Evolutionary conservation across 352 stramenopile species (phyloP), one percentile per base, ranked within the genome.

Genomic region (Phytopythium delawarense): DNA sequence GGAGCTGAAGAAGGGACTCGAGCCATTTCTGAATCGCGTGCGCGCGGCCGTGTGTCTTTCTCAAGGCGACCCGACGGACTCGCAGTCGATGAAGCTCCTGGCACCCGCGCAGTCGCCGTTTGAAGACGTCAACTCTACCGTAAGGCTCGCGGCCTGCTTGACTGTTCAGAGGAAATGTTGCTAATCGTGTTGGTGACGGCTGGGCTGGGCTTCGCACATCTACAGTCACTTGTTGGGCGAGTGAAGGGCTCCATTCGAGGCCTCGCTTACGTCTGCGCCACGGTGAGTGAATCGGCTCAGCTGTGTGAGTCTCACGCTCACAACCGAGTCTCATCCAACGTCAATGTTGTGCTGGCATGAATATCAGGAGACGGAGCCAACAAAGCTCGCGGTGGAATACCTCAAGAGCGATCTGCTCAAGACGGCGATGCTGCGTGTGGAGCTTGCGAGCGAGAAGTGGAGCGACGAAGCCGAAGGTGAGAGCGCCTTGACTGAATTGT

Each of bases 321-420:
- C 30, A 20, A 20, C 9, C 8, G 16, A 37, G 21, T 35, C 5
- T 3, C 2, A 20, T 37, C n/a, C 18, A 59, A 11, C 20, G 13
- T 23, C 8, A 4, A 20, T 52, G 0, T 16, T 1, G n/a, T 57
- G n/a, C 34, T 67, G 30, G 18, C 32, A 63, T 69, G 67, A 23
- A 25, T 40, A 66, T 68, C 61, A 62, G 55, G 70, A 76, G 46
- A 57, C 72, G 21, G 62, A 76, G 7, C 65, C 69, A 1, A 61
- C 66, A 23, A 69, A 81, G 7, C 61, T 75, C 23, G 82, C 79
- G n/a, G 52, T 65, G 15, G 68, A 65, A 34, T 83, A 74, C 57
- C 67, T 92, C 28, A 92, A 92, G 61, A 78, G 67, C 30, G 83
- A 92, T 58, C 86, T 90, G 61, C 55, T 84, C 21, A 88, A 87